These are phyloP conservation scores for Pythium scleroteichum DNA, from an alignment of 352 stramenopile genomes.

Conservation along the genomic window DNA sequence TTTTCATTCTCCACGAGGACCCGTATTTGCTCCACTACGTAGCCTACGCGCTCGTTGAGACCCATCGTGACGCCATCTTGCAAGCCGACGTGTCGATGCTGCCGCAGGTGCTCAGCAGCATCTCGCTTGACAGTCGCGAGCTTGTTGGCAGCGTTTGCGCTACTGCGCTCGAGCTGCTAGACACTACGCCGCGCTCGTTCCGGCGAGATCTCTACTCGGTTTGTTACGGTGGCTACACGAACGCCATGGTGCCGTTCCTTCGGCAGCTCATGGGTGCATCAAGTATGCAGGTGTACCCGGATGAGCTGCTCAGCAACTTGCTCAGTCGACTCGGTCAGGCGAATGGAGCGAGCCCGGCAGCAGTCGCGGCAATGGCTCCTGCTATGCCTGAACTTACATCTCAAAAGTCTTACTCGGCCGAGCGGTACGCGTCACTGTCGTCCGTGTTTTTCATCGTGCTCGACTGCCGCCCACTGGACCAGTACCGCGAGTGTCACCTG, in stretches of 20 bases:
- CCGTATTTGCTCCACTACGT: conserved; percentile 90
- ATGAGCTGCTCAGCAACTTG: conserved; percentile 81
- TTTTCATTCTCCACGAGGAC: conserved; percentile 89
- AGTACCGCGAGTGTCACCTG: conserved; percentile 80
- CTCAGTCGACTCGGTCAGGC: conserved; percentile 47
- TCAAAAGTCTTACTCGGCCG: conserved; percentile 38
- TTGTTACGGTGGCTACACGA: conserved; percentile 76
- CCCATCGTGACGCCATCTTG: conserved; percentile 61
- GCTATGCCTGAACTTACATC: conserved; percentile 4
- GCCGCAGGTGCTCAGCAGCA: conserved; percentile 75
- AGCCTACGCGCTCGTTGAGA: conserved; percentile 77
- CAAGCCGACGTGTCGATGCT: conserved; percentile 71
- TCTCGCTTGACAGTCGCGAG: conserved; percentile 60
- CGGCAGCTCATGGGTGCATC: conserved; percentile 67
- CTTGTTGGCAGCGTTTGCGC: conserved; percentile 65
- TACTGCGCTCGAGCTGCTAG: conserved; percentile 50
- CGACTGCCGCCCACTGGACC: conserved; percentile 72
- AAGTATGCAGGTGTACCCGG: conserved; percentile 81
- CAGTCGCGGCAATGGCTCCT: conserved; percentile 19
- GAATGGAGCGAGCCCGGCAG: conserved; percentile 14
- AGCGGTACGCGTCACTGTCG: conserved; percentile 36
- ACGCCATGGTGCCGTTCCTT: conserved; percentile 67
- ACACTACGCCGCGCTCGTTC: conserved; percentile 75
- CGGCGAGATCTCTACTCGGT: conserved; percentile 80
- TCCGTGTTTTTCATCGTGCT: conserved; percentile 81